phyloP scores from a whole-genome alignment of 805 yeast genomes.

The Naumovozyma baii region DNA sequence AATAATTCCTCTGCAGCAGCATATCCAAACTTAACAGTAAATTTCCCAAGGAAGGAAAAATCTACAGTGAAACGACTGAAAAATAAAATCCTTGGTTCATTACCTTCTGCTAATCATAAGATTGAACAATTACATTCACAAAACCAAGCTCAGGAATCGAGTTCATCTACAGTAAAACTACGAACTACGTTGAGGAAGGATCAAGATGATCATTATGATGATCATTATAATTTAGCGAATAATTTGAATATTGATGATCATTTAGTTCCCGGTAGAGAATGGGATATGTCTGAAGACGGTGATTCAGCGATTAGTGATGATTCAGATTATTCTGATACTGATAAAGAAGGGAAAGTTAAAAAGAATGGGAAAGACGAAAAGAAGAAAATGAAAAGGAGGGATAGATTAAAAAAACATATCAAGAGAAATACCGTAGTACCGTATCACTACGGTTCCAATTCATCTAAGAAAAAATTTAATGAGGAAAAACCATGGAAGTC shows the following conservation, averaged over 20 bases:
- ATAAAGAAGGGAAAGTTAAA: background rate
- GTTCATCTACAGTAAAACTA: background rate
- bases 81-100: conserved; percentile 4
- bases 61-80: conserved; percentile 11
- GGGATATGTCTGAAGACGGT: background rate
- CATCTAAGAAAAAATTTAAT: conserved; percentile 39
- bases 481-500: conserved; percentile 92
- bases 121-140: background rate
- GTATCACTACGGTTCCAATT: background rate
- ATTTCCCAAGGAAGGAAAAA: conserved; percentile 2
- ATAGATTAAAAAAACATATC: background rate
- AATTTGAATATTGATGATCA: background rate
- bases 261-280: background rate
- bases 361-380: background rate
- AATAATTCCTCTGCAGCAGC: too few relatives aligned
- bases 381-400: background rate
- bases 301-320: background rate
- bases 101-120: too few relatives aligned
- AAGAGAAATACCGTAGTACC: background rate
- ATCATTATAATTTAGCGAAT: background rate
- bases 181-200: background rate
- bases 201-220: background rate
- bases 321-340: background rate
- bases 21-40: background rate
- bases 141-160: background rate